These are phyloP conservation scores for Linnemannia schmuckeri DNA, from an alignment of 192 early-diverging fungal species.

Conservation along the genomic window DNA sequence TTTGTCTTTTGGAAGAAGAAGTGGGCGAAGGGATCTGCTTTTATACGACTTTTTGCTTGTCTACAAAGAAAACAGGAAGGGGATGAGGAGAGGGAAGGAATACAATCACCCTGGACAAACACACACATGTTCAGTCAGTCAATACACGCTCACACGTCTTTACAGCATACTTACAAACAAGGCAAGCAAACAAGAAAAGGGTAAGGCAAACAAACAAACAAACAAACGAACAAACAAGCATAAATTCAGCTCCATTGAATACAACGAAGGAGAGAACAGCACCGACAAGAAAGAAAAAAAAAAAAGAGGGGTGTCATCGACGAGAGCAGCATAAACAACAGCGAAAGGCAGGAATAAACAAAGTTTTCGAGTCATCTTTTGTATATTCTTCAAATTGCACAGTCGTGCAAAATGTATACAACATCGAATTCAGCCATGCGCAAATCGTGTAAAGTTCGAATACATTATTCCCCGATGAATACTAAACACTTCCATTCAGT, in stretches of 20 bases:
- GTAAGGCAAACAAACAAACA: not conserved
- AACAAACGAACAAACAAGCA: not conserved
- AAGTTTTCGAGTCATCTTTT: not conserved
- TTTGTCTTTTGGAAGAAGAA: not conserved
- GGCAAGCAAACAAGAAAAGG: not conserved
- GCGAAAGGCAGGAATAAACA: not conserved
- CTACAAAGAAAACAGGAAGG: too few relatives aligned
- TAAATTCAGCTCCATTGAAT: not conserved
- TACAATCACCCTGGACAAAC: too few relatives aligned
- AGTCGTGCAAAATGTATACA: not conserved
- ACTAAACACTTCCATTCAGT: not conserved
- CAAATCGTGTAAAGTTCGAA: not conserved
- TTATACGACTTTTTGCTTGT: not conserved
- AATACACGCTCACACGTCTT: too few relatives aligned
- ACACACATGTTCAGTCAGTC: too few relatives aligned
- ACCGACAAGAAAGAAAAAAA: not conserved
- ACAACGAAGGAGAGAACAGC: not conserved
- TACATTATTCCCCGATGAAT: too few relatives aligned
- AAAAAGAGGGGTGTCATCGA: constrained; percentile 8
- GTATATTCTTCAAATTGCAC: not conserved
- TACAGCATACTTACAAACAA: too few relatives aligned
- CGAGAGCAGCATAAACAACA: not conserved
- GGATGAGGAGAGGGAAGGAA: too few relatives aligned
- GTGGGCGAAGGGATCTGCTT: not conserved
- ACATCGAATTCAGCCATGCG: not conserved